Evolutionary conservation across 2,329 filamentous ascomycete genomes (phyloP).

Genomic region (Trichoderma endophyticum): DNA sequence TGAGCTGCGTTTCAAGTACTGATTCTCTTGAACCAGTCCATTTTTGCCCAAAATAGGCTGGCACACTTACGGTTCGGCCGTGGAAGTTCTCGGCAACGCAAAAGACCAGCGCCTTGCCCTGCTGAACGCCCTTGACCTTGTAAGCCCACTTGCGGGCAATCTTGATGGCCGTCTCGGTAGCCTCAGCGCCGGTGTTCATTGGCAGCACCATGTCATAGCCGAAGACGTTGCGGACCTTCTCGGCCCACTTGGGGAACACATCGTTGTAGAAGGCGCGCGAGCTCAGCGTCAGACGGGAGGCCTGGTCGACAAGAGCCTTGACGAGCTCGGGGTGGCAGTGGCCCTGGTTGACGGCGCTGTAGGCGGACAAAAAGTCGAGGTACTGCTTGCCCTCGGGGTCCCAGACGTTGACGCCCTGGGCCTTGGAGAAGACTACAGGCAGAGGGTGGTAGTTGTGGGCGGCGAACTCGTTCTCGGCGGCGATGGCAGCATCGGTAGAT

Average conservation of each 20-base stretch:
- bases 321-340: conserved; percentile 97
- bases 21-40: neutral
- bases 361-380: conserved; percentile 95
- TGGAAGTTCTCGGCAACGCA: conserved; percentile 92
- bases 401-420: conserved; percentile 86
- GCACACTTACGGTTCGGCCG: conserved; percentile 75
- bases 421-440: conserved; percentile 86
- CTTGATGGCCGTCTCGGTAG: conserved; percentile 94
- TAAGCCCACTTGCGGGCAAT: conserved; percentile 97
- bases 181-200: conserved; percentile 97
- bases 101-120: conserved; percentile 80
- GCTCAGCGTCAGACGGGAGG: conserved; percentile 82
- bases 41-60: neutral
- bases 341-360: conserved; percentile 96
- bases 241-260: conserved; percentile 92
- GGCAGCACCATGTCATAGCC: conserved; percentile 97
- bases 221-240: conserved; percentile 85
- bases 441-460: conserved; percentile 99
- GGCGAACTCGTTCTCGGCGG: conserved; percentile 76
- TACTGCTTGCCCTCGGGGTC: conserved; percentile 95
- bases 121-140: conserved; percentile 86
- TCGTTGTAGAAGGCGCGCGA: conserved; percentile 97
- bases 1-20: neutral
- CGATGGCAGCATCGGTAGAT: conserved; percentile 76
- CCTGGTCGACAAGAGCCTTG: conserved; percentile 85